Conservation (phyloP, 2,329 filamentous ascomycete genomes). For the Colletotrichum costaricense region DNA sequence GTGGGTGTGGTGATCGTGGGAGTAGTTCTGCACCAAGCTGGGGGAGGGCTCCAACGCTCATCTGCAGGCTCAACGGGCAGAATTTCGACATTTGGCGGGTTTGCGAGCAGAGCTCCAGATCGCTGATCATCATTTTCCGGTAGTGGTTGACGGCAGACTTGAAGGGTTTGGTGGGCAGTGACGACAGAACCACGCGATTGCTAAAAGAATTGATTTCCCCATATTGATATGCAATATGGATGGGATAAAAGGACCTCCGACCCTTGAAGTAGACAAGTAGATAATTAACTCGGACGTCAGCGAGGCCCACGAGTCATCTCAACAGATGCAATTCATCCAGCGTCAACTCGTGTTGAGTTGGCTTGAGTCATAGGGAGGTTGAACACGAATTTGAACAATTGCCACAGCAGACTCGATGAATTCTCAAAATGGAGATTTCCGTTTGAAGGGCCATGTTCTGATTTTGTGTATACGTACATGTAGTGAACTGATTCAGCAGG, state of each 20-base stretch:
- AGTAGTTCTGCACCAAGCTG: background rate
- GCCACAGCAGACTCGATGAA: background rate
- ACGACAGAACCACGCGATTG: background rate
- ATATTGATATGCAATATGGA: background rate
- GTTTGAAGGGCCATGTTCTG: background rate
- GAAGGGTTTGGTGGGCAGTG: background rate
- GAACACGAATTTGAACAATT: background rate
- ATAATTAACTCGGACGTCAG: background rate
- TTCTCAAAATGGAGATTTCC: background rate
- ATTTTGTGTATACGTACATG: background rate
- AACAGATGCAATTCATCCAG: background rate
- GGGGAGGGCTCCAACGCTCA: background rate
- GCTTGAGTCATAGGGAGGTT: background rate
- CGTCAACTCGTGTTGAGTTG: background rate
- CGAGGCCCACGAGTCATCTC: background rate
- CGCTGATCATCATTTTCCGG: constrained; percentile 20
- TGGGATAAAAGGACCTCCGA: background rate
- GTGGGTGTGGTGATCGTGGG: background rate
- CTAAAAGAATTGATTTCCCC: background rate
- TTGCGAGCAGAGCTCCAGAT: background rate
- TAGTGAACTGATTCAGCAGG: background rate
- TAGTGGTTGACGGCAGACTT: background rate
- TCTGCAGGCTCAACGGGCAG: background rate
- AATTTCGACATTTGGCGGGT: background rate
- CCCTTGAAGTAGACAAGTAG: background rate